phyloP scores from a whole-genome alignment of 2,329 filamentous ascomycete species.

The Penicillium fuscoglaucum region DNA sequence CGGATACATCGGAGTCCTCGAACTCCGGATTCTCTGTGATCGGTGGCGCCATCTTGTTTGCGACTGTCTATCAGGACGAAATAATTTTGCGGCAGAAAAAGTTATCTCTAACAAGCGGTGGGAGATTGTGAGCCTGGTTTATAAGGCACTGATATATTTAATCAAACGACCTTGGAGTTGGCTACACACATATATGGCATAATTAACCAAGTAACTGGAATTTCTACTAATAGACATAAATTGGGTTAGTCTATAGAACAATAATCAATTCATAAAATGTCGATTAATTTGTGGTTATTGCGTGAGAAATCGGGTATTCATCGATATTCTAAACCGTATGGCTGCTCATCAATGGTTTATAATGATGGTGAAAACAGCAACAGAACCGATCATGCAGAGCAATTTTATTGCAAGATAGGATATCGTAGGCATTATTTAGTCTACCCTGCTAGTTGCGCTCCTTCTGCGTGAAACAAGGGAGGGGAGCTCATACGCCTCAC shows the following conservation, averaged over 20 bases:
- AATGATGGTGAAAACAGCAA: too few relatives aligned
- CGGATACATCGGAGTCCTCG: conserved; percentile 28
- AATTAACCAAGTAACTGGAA: neutral
- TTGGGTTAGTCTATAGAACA: neutral
- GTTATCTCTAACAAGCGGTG: conserved; percentile 33
- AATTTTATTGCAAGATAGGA: neutral
- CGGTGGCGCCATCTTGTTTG: conserved; percentile 33
- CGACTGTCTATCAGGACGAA: conserved; percentile 23
- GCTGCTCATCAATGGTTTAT: neutral
- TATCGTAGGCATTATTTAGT: conserved; percentile 4
- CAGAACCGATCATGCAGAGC: too few relatives aligned
- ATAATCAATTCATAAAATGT: neutral
- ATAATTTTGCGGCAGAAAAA: conserved; percentile 38
- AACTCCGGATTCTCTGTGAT: conserved; percentile 24
- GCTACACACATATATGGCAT: neutral
- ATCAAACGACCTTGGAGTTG: neutral
- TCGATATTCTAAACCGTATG: neutral
- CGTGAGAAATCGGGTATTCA: neutral
- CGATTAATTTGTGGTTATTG: neutral
- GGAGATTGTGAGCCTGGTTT: neutral
- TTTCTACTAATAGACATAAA: neutral
- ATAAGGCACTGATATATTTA: neutral
- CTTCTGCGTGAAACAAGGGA: conserved; percentile 30
- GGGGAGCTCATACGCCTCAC: conserved; percentile 42
- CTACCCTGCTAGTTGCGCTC: conserved; percentile 29